Evolutionary conservation across 768 basidiomycete species (phyloP), one percentile per base, ranked within the genome.

Genomic region (Lactifluus pinguis): DNA sequence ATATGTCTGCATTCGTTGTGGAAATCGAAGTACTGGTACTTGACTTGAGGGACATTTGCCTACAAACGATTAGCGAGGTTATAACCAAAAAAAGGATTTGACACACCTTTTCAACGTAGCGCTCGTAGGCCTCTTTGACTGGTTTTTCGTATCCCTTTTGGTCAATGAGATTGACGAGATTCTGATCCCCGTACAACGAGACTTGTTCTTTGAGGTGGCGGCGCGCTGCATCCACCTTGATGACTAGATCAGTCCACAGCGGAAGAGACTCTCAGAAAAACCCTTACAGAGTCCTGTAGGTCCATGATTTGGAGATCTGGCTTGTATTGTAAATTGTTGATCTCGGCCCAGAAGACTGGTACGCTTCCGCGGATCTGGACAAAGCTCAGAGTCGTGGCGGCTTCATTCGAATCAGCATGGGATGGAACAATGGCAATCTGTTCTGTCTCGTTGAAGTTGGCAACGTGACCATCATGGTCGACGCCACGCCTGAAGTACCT

Each of bases 361-460:
- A 93, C 84, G 66, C 93, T 95, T 11, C 97, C 97, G 65, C 97
- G 79, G 57, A 86, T 93, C 74, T 99, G 97, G 7, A 94, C 90
- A 72, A 89, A 98, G 71, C 91, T 91, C 66, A 94, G 74, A 71
- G 84, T 83, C 14, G 78, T 76, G 2, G 77, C 80, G 57, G 77
- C 80, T 10, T 80, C 80, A 55, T 81, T 81, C 17, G 72, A 67
- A 52, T 77, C 29, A 73, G 73, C 34, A 76, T 74, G 77, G 51
- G 77, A 79, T 61, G 92, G 89, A 13, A 95, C 79, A 15, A 95
- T 77, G 30, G 95, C 76, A 60, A 99, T 77, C 71, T 98, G 97
- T 70, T 99, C 97, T 6, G 97, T 95, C 73, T 99, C 97, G 71
- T 98, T 97, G 75, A 92, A 98, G 73, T 99, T 99, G 59, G 94